Conservation (phyloP, 768 basidiomycete genomes). For the Auricularia auricula-judae region DNA sequence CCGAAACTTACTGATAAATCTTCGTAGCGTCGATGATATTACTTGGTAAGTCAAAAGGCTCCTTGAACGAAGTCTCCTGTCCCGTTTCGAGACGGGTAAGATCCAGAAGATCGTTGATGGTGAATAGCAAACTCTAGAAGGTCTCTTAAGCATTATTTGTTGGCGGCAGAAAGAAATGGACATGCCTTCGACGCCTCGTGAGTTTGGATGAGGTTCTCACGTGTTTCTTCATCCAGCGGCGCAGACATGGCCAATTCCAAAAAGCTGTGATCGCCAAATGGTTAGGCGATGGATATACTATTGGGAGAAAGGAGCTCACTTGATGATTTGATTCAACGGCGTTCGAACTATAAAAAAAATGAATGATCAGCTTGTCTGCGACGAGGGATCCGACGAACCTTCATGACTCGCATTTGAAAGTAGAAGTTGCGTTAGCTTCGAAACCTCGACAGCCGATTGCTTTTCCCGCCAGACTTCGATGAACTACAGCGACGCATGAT, state of each 20-base stretch:
- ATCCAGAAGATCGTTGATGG: conserved; percentile 76
- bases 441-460: conserved; percentile 59
- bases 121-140: conserved; percentile 55
- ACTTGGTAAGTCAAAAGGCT: conserved; percentile 57
- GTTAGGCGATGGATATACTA: background rate
- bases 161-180: background rate
- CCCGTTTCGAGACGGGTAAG: conserved; percentile 69
- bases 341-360: conserved; percentile 41
- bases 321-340: conserved; percentile 75
- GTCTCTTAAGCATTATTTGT: background rate
- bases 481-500: conserved; percentile 33
- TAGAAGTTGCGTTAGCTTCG: conserved; percentile 60
- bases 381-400: conserved; percentile 27
- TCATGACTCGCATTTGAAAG: conserved; percentile 78
- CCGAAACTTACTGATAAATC: conserved; percentile 31
- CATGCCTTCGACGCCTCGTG: conserved; percentile 64
- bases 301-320: conserved; percentile 27
- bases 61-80: conserved; percentile 62
- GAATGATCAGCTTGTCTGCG: background rate
- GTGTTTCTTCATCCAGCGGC: conserved; percentile 57
- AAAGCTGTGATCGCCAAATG: conserved; percentile 31
- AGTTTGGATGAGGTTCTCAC: conserved; percentile 59
- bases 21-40: conserved; percentile 51
- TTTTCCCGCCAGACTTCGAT: conserved; percentile 83
- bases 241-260: conserved; percentile 74